Percentiles rank a stretch among this genome's conserved stretches.
phyloP scores from a whole-genome alignment of 495 filamentous ascomycete species.

The Lasiosphaeria miniovina region DNA sequence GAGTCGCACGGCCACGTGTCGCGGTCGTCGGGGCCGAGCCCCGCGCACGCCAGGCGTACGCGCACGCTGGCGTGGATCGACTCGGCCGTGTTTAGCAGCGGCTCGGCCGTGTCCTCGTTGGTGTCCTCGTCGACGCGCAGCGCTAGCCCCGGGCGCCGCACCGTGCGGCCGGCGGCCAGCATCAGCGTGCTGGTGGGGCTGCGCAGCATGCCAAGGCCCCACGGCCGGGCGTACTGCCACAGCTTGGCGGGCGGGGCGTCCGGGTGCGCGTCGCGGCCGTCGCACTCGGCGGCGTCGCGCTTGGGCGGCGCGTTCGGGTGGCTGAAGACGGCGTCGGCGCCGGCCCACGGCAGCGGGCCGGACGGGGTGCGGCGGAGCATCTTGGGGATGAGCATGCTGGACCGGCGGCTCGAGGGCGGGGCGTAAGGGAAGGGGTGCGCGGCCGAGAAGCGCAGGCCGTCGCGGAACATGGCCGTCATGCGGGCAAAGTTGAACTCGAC shows the following conservation, averaged over 20 bases:
- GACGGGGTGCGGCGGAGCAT: neutral
- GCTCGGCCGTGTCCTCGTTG: conserved; percentile 31
- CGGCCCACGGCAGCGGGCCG: conserved; percentile 20
- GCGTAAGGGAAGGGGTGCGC: conserved; percentile 32
- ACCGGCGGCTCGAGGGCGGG: conserved; percentile 5
- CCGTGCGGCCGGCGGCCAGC: conserved; percentile 24
- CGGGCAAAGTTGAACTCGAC: conserved; percentile 32
- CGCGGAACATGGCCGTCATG: conserved; percentile 25
- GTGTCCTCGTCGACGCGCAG: conserved; percentile 31
- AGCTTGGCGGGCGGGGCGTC: conserved; percentile 8
- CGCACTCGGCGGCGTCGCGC: conserved; percentile 21
- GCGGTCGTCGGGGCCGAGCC: conserved; percentile 28
- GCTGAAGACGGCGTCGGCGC: conserved; percentile 6
- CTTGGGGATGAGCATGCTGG: conserved; percentile 10
- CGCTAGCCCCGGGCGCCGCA: conserved; percentile 28
- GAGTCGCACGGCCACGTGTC: conserved; percentile 26
- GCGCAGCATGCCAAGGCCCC: conserved; percentile 24
- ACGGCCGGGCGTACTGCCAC: conserved; percentile 28
- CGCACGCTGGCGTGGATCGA: conserved; percentile 27
- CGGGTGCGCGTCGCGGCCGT: conserved; percentile 20
- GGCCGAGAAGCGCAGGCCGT: conserved; percentile 30
- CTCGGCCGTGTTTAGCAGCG: conserved; percentile 27
- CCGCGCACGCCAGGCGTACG: conserved; percentile 25
- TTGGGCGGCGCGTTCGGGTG: conserved; percentile 8
- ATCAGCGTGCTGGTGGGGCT: conserved; percentile 20